Evolutionary conservation across 169 alveolate genomes (phyloP), one percentile per base, ranked within the genome.

Genomic region (Babesia bigemina): DNA sequence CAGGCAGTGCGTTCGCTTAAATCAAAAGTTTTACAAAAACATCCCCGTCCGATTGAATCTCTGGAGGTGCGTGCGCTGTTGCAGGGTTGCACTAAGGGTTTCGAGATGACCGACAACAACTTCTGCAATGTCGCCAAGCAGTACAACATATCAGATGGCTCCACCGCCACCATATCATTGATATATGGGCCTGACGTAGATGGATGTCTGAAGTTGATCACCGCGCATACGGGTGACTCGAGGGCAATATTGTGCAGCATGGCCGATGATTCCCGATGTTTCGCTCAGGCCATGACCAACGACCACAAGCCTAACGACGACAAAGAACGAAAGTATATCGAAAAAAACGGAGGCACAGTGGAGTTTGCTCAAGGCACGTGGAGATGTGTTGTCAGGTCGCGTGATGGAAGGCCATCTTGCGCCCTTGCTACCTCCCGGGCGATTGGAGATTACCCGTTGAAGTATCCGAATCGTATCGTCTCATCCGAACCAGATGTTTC

Each of bases 71-170:
- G 73, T 11, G 74, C 75, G 33, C 76, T 73, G 22, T 84, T 75
- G 39, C 75, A 78, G 65, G 75, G 83, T 36, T 63, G 88, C 39
- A 76, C 63, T 47, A 90, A 86, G 71, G 94, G 94, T 12, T 87
- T 92, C 67, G 88, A 88, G 48, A 77, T 92, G 91, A 84, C 94
- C 4, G 95, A 92, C 52, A 88, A 91, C 49, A 92, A 92, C 75
- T 92, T 72, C 55, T 57, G 87, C 24, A 88, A 79, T 19, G 42
- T 71, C 19, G 86, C 95, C 2, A 67, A 70, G 36, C 74, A 63
- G 58, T 65, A 67, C 73, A 26, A 69, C 29, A 24, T 66, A 12
- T 29, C 29, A 8, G 83, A 83, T 29, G 90, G 94, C 0, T 74
- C 87, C 13, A 86, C 94, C 13, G 87, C 88, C 28, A 75, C 87